Evolutionary conservation across 139 green algal genomes (phyloP), one percentile per base, ranked within the genome.

Genomic region (Volvox reticuliferus): DNA sequence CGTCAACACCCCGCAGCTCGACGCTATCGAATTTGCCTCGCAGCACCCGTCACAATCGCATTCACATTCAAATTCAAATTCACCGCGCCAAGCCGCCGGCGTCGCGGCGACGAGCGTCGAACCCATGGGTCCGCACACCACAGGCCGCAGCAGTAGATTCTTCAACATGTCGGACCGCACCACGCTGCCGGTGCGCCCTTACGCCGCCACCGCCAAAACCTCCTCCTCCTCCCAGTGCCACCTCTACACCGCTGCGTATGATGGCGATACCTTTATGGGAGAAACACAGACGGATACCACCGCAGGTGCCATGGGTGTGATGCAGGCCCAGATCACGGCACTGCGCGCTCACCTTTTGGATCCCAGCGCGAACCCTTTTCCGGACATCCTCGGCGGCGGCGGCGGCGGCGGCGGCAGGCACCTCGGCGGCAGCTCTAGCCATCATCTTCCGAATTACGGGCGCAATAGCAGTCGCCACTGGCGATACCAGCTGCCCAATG

Each of bases 291-390:
- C 73, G 2, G 26, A n/a, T 36, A 36, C 73, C 28, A 18, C 5
- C 6, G 73, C 28, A n/a, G 28, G 77, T 22, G 77, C 77, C 20
- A 37, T 83, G 3, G 77, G 36, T 22, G 35, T 83, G 21, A 83
- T 83, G 77, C 26, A 30, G 77, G 77, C 77, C 1, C 77, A 83
- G 77, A 83, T 83, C 13, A 18, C 77, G 26, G 77, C 77, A 12
- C 77, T 83, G 33, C 77, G 77, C 2, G 77, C 77, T 20, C 77
- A 83, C 77, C 77, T 83, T 19, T 37, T 83, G 21, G 63, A 83
- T 37, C 77, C 77, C 35, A 21, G 21, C 0, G 77, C 77, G 17
- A 24, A 65, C 77, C 77, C 77, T 6, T 83, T 83, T 37, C 77
- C 77, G 16, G 36, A 65, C 35, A 62, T 83, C 77, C 73, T 79